Conservation (phyloP, 768 basidiomycete species). For the Artomyces pyxidatus region DNA sequence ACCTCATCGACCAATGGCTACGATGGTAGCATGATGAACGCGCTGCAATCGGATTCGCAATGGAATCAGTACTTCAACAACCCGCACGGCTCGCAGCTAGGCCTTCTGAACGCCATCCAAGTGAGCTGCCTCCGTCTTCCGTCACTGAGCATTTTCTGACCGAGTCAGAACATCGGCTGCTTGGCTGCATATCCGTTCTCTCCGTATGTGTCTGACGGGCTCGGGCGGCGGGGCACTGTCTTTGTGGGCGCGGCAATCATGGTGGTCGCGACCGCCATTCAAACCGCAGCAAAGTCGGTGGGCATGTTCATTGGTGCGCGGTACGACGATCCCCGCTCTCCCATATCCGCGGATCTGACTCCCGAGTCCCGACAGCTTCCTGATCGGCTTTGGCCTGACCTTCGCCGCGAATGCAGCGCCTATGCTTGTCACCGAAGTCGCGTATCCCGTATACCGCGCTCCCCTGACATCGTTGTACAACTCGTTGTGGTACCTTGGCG, state of each 20-base stretch:
- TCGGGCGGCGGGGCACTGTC: slow-evolving; percentile 60
- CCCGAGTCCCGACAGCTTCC: slow-evolving; percentile 46
- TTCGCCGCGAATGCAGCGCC: slow-evolving; percentile 75
- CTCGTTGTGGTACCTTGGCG: slow-evolving; percentile 81
- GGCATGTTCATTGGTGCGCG: slow-evolving; percentile 79
- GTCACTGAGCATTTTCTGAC: not conserved
- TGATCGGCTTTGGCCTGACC: slow-evolving; percentile 70
- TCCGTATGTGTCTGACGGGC: slow-evolving; percentile 62
- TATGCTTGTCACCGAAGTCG: slow-evolving; percentile 78
- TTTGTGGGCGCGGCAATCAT: slow-evolving; percentile 64
- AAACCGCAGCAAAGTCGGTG: slow-evolving; percentile 63
- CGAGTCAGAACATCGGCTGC: slow-evolving; percentile 64
- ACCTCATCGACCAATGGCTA: slow-evolving; percentile 31
- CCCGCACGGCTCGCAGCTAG: slow-evolving; percentile 19
- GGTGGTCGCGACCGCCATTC: slow-evolving; percentile 58
- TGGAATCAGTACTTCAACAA: not conserved
- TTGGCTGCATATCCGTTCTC: slow-evolving; percentile 63
- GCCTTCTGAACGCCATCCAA: slow-evolving; percentile 39
- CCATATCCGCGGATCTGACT: slow-evolving; percentile 1
- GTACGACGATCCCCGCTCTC: slow-evolving; percentile 20
- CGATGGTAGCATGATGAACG: slow-evolving; percentile 34
- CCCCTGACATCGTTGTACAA: slow-evolving; percentile 74
- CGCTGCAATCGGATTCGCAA: not conserved
- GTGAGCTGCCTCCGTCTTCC: slow-evolving; percentile 59
- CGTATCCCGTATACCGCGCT: slow-evolving; percentile 77